Conservation (phyloP, 805 yeast species). For the Candida jianshihensis region DNA sequence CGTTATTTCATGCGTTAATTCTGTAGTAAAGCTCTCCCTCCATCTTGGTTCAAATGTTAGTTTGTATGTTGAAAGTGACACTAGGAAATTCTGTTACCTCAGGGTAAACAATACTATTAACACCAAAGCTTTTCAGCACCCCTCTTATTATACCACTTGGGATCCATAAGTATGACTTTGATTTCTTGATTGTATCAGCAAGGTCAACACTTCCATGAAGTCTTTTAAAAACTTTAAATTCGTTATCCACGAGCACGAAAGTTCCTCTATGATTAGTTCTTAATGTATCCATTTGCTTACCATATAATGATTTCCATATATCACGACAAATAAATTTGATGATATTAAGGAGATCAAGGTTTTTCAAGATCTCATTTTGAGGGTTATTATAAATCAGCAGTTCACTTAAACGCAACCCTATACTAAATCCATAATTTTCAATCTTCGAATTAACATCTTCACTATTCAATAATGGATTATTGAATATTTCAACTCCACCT, state of each 20-base stretch:
- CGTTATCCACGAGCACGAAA: slow-evolving; percentile 68
- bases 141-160: slow-evolving; percentile 77
- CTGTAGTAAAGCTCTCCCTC: too few relatives aligned
- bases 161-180: slow-evolving; percentile 52
- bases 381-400: slow-evolving; percentile 39
- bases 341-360: slow-evolving; percentile 64
- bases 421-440: slow-evolving; percentile 62
- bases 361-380: slow-evolving; percentile 37
- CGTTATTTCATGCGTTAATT: too few relatives aligned
- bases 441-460: slow-evolving; percentile 54
- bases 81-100: slow-evolving; percentile 56
- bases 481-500: slow-evolving; percentile 37
- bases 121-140: slow-evolving; percentile 59
- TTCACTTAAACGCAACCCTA: slow-evolving; percentile 57
- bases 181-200: slow-evolving; percentile 37
- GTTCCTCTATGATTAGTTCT: slow-evolving; percentile 89
- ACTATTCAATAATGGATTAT: slow-evolving; percentile 27
- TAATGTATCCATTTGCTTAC: slow-evolving; percentile 85
- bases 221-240: slow-evolving; percentile 45
- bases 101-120: slow-evolving; percentile 57
- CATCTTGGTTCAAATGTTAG: slow-evolving; percentile 24
- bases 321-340: slow-evolving; percentile 93
- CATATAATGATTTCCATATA: slow-evolving; percentile 75
- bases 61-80: slow-evolving; percentile 69
- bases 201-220: slow-evolving; percentile 41